Conservation (phyloP, 495 filamentous ascomycete genomes). For the Aspergillus avenaceus region DNA sequence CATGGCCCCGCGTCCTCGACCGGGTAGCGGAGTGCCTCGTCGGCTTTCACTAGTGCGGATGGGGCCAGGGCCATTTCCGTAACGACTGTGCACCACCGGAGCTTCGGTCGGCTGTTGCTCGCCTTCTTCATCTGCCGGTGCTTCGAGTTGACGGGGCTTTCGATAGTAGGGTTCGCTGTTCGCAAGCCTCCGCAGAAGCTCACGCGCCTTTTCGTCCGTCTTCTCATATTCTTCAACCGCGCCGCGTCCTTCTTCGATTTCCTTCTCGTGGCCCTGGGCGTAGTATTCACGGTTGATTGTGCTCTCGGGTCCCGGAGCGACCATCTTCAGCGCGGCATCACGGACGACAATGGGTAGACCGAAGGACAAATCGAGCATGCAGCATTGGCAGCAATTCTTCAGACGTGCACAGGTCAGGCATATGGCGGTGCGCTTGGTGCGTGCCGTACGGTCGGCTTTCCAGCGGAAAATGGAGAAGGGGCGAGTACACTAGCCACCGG, state of each 20-base stretch:
- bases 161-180: constrained; percentile 93
- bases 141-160: constrained; percentile 68
- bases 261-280: constrained; percentile 93
- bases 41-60: constrained; percentile 61
- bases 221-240: constrained; percentile 89
- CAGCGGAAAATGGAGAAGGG: constrained; percentile 95
- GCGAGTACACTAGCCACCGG: constrained; percentile 63
- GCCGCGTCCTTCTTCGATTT: constrained; percentile 84
- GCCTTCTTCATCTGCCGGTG: constrained; percentile 36
- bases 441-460: constrained; percentile 84
- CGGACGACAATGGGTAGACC: constrained; percentile 89
- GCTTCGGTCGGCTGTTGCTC: constrained; percentile 22
- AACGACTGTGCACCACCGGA: constrained; percentile 34
- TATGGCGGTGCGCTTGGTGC: constrained; percentile 83
- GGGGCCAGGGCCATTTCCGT: constrained; percentile 51
- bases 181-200: constrained; percentile 78
- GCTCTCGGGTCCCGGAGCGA: constrained; percentile 85
- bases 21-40: constrained; percentile 32
- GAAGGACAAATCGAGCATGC: constrained; percentile 95
- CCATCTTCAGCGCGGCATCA: constrained; percentile 97
- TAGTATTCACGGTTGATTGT: constrained; percentile 95
- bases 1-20: constrained; percentile 38
- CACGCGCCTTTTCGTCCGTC: constrained; percentile 91
- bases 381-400: constrained; percentile 98
- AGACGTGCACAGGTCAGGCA: constrained; percentile 93